Conservation (phyloP, 495 filamentous ascomycete species). For the Neurospora discreta region DNA sequence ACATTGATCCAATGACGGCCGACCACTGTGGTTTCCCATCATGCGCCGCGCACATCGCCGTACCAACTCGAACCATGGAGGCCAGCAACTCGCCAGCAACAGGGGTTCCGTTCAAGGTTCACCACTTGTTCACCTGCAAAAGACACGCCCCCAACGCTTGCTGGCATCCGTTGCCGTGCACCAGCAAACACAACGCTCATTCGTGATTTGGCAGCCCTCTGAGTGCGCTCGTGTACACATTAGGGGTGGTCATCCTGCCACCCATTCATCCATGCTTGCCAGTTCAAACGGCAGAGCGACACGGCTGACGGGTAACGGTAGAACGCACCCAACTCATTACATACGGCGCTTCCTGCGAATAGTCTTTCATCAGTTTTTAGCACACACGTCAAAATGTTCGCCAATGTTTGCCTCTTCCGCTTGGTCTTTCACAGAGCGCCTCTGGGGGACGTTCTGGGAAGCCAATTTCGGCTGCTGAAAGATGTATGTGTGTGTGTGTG, state of each 20-base stretch:
- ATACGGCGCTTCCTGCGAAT: background rate
- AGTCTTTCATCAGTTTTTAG: background rate
- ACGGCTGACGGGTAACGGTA: background rate
- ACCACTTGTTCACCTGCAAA: background rate
- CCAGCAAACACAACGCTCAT: background rate
- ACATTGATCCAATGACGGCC: background rate
- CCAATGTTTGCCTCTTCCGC: background rate
- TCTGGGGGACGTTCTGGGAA: background rate
- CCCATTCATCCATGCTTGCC: background rate
- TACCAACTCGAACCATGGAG: background rate
- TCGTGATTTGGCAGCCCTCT: background rate
- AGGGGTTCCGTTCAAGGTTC: background rate
- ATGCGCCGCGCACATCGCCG: background rate
- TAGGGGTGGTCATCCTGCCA: background rate
- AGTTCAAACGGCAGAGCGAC: background rate
- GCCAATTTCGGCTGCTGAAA: background rate
- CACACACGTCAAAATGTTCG: background rate
- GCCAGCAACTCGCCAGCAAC: background rate
- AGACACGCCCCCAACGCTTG: background rate
- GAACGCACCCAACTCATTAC: background rate
- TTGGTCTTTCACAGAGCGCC: background rate
- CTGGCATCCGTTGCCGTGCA: background rate
- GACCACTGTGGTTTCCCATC: background rate
- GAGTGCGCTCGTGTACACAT: background rate
- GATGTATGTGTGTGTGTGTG: no score